Percentiles rank a stretch among this genome's conserved stretches.
phyloP scores from a whole-genome alignment of 2,329 filamentous ascomycete species.

The Microcyclospora tardicrescens region DNA sequence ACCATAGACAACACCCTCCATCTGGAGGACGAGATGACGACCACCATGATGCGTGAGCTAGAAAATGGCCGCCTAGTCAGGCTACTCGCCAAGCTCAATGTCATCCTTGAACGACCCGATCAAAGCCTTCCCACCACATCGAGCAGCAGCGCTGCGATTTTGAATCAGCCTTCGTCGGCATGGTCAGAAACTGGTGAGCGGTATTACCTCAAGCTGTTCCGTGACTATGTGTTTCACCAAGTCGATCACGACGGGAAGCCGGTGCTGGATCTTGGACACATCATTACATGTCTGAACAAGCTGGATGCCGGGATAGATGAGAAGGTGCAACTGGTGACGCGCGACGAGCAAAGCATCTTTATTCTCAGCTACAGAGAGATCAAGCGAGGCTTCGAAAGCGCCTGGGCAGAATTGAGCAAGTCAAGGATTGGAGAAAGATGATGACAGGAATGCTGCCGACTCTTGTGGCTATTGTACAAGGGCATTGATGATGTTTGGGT shows the following conservation, averaged over 20 bases:
- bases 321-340: slow-evolving; percentile 69
- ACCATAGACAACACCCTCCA: slow-evolving; percentile 71
- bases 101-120: slow-evolving; percentile 82
- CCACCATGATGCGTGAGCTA: slow-evolving; percentile 63
- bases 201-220: slow-evolving; percentile 86
- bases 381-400: slow-evolving; percentile 50
- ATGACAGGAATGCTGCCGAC: no score
- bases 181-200: slow-evolving; percentile 92
- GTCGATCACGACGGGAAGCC: slow-evolving; percentile 76
- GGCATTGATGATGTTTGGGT: no score
- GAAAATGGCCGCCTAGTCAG: slow-evolving; percentile 82
- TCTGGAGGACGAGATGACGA: slow-evolving; percentile 59
- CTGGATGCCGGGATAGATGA: slow-evolving; percentile 83
- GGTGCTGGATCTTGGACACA: slow-evolving; percentile 75
- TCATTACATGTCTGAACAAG: slow-evolving; percentile 78
- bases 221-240: slow-evolving; percentile 95
- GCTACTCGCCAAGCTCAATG: slow-evolving; percentile 67
- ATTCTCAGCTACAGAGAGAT: slow-evolving; percentile 84
- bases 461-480: no score
- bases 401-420: slow-evolving; percentile 43
- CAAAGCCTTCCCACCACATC: slow-evolving; percentile 41
- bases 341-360: slow-evolving; percentile 82
- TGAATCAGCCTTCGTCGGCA: slow-evolving; percentile 20
- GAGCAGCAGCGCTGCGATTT: slow-evolving; percentile 14
- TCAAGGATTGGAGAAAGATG: slow-evolving; percentile 3